Evolutionary conservation across 1,284 basidiomycete genomes (phyloP).

Genomic region (Ceratobasidium sp.): DNA sequence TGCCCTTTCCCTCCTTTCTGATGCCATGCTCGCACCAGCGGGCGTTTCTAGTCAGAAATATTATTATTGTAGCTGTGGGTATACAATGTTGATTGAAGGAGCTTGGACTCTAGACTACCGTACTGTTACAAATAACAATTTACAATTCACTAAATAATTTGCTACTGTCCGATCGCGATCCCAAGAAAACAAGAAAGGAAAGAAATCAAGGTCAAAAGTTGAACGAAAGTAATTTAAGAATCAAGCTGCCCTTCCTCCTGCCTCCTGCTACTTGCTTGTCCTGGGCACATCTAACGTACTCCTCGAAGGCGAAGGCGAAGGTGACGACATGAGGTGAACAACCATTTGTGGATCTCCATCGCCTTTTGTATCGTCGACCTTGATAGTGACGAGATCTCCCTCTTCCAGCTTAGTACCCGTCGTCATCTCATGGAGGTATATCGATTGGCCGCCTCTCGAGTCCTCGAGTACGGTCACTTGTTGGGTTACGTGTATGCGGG

Average conservation of each 20-base stretch:
- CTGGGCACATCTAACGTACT: not conserved
- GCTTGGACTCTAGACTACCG: not conserved
- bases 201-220: not conserved
- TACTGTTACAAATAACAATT: not conserved
- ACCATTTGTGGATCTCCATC: not conserved
- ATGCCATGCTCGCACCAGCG: too few relatives aligned
- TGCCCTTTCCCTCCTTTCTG: too few relatives aligned
- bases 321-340: not conserved
- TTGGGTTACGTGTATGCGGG: constrained; percentile 12
- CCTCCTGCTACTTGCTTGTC: not conserved
- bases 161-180: not conserved
- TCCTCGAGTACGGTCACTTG: constrained; percentile 26
- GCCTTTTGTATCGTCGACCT: not conserved
- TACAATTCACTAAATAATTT: not conserved
- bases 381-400: not conserved
- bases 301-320: not conserved
- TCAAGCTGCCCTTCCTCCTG: not conserved
- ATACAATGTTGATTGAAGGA: not conserved
- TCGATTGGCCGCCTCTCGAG: constrained; percentile 1
- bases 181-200: not conserved
- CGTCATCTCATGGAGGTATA: constrained; percentile 3
- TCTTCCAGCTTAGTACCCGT: not conserved
- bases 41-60: too few relatives aligned
- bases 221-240: not conserved
- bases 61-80: not conserved